Evolutionary conservation across 2,329 filamentous ascomycete species (phyloP), one percentile per base, ranked within the genome.

Genomic region (Lojkania enalia): DNA sequence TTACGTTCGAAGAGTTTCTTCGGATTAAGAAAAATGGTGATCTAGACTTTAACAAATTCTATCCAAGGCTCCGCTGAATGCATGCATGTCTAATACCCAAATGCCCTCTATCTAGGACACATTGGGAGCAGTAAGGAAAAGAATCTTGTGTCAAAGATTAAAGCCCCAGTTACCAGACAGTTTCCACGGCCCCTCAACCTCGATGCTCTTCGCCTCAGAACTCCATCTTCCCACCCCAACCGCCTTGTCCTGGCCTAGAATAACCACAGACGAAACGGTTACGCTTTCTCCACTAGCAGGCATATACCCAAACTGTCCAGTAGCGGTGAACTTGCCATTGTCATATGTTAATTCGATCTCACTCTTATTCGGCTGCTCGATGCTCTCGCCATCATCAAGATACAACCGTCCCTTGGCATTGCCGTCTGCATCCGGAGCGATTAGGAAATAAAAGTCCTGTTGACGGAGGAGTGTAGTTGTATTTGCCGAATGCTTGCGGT

Each of bases 301-400:
- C 0, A 13, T 20, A 59, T 80, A 85, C 1, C 69, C 78, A 59
- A 85, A 86, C 2, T 58, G 64, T 0, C 84, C 84, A 2, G 67
- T 71, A 25, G 77, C 68, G 0, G 55, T 69, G 18, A 87, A 74
- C 44, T 71, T 69, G 23, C 79, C 78, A 2, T 75, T 63, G 35
- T 75, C 70, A 61, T 82, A 91, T 6, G 63, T 56, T 55, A 91
- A 87, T 12, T 71, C 66, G 40, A 90, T 75, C 43, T 80, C 71
- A 5, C 77, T 81, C n/a, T 76, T 80, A 1, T 57, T 64, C 2
- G 70, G 50, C 66, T 87, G 87, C 46, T 80, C 71, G 38, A 91
- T 57, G 19, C 79, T 83, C 46, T 84, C 82, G 6, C 89, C 89
- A 49, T 95, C 88, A 55, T 94, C 89, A 4, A 94, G 71, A 64